phyloP scores from a whole-genome alignment of 257 asterid genomes.

The Jacaranda mimosifolia region DNA sequence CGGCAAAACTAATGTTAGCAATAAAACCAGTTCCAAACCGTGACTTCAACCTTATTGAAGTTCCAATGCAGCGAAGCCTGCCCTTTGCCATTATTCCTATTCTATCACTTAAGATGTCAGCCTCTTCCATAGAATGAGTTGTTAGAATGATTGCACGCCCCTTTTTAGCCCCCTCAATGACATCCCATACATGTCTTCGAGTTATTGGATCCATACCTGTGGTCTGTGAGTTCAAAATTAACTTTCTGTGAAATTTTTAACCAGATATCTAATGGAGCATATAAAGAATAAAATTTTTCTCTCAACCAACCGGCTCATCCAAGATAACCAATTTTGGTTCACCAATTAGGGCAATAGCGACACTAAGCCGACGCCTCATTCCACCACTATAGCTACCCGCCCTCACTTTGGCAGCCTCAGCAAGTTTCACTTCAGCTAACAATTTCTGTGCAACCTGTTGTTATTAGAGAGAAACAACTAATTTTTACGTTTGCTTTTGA shows the following conservation, averaged over 20 bases:
- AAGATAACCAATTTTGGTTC: constrained; percentile 85
- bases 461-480: constrained; percentile 3
- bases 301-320: constrained; percentile 84
- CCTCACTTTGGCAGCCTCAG: constrained; percentile 77
- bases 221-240: constrained; percentile 58
- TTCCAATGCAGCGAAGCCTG: constrained; percentile 95
- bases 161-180: constrained; percentile 82
- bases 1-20: constrained; percentile 82
- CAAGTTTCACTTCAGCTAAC: constrained; percentile 83
- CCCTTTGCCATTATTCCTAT: constrained; percentile 99
- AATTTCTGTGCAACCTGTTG: constrained; percentile 76
- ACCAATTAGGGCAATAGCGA: constrained; percentile 91
- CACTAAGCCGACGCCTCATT: constrained; percentile 95
- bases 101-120: constrained; percentile 90
- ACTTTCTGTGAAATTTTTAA: constrained; percentile 20
- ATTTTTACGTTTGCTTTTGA: neutral
- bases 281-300: constrained; percentile 7
- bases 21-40: constrained; percentile 90
- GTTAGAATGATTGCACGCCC: constrained; percentile 93
- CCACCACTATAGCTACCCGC: constrained; percentile 95
- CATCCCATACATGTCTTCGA: constrained; percentile 96
- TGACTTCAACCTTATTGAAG: constrained; percentile 93
- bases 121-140: constrained; percentile 99
- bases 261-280: constrained; percentile 14
- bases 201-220: constrained; percentile 99